Evolutionary conservation across 2,329 filamentous ascomycete genomes (phyloP).

Genomic region (Metarhizium album): DNA sequence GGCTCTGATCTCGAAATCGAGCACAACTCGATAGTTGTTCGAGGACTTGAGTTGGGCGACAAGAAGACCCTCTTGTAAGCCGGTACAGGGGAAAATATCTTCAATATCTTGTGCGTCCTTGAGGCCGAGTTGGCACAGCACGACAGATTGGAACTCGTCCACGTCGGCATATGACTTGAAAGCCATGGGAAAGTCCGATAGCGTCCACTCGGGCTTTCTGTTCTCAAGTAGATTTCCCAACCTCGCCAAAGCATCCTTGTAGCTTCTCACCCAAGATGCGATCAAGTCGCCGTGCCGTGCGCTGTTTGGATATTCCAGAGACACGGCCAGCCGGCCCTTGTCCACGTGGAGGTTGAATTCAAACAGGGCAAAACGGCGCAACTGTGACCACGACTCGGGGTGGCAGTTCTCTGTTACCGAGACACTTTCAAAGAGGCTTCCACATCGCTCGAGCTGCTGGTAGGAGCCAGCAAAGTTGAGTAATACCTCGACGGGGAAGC

Average conservation of each 20-base stretch:
- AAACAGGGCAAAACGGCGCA: not conserved
- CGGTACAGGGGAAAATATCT: slow-evolving; percentile 13
- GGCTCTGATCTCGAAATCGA: not conserved
- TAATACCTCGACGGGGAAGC: not conserved
- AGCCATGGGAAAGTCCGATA: not conserved
- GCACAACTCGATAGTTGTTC: slow-evolving; percentile 13
- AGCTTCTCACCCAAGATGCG: not conserved
- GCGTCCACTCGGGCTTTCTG: too few species aligned
- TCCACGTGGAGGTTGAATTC: not conserved
- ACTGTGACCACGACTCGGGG: not conserved
- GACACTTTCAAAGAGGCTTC: not conserved
- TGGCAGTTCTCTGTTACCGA: not conserved
- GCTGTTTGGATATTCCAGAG: not conserved
- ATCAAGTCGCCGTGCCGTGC: not conserved
- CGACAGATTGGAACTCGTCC: slow-evolving; percentile 1
- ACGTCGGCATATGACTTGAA: not conserved
- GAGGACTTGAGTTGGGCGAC: slow-evolving; percentile 9
- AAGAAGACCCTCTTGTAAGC: slow-evolving; percentile 12
- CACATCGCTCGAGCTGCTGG: not conserved
- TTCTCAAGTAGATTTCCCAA: not conserved
- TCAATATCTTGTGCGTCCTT: slow-evolving; percentile 9
- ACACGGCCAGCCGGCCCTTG: not conserved
- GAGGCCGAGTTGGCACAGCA: not conserved
- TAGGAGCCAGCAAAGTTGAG: not conserved
- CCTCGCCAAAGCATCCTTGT: not conserved